A percentile compares a stretch with the other conserved stretches of the same genome.
Evolutionary conservation across 257 asterid genomes (phyloP).

Genomic region (Anisodus acutangulus): DNA sequence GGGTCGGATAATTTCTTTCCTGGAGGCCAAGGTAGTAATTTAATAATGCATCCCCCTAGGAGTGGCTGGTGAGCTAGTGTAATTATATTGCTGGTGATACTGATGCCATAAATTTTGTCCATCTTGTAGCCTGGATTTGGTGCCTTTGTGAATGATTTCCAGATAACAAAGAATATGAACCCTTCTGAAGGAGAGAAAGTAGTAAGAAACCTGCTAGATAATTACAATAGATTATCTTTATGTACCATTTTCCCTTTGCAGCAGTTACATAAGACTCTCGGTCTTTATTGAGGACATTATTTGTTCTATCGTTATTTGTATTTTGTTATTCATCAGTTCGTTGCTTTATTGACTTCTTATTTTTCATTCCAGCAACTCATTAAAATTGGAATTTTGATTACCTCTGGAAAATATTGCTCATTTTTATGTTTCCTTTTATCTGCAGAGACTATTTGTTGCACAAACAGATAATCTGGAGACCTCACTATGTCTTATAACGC

Average conservation of each 20-base stretch:
- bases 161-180: constrained; percentile 57
- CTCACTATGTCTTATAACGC: constrained; percentile 80
- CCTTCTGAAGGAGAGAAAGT: constrained; percentile 57
- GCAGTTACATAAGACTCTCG: not conserved
- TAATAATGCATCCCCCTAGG: not conserved
- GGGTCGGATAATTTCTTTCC: constrained; percentile 64
- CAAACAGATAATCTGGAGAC: constrained; percentile 72
- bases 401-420: constrained; percentile 11
- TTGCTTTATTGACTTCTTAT: constrained; percentile 8
- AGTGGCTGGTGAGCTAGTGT: constrained; percentile 18
- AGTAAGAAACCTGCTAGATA: constrained; percentile 52
- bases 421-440: constrained; percentile 32
- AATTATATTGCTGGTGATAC: constrained; percentile 25
- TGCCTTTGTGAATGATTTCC: constrained; percentile 75
- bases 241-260: not conserved
- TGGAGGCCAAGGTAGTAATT: constrained; percentile 70
- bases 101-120: constrained; percentile 32
- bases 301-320: not conserved
- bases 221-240: constrained; percentile 6
- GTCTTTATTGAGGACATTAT: not conserved
- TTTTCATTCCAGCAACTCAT: not conserved
- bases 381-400: not conserved
- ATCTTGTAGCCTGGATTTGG: constrained; percentile 84
- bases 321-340: constrained; percentile 15
- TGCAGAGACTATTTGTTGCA: constrained; percentile 80